Percentiles rank a stretch among this genome's conserved stretches.
These are phyloP conservation scores for Vanderwaltozyma tropicalis DNA, from an alignment of 805 yeast genomes.

Conservation along the genomic window DNA sequence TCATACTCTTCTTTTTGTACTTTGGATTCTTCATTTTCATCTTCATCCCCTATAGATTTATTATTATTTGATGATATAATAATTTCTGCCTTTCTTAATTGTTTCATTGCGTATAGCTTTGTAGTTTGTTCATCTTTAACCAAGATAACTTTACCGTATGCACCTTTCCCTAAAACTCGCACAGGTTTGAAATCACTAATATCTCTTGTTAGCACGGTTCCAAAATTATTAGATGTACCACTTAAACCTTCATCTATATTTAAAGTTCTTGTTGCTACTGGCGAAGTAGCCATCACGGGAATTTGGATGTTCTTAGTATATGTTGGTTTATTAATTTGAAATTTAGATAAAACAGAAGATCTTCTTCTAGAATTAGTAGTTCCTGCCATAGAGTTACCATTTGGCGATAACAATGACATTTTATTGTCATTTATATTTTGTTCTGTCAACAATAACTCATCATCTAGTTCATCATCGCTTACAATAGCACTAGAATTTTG, in stretches of 20 bases:
- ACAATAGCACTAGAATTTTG: constrained; percentile 1
- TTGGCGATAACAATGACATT: too few relatives aligned
- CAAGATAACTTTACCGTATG: constrained; percentile 76
- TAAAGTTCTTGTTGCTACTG: neutral
- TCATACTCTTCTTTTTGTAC: constrained; percentile 3
- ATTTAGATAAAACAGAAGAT: constrained; percentile 23
- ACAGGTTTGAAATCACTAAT: constrained; percentile 58
- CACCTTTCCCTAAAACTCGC: constrained; percentile 75
- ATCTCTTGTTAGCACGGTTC: constrained; percentile 9
- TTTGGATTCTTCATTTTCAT: constrained; percentile 1
- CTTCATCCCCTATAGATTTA: constrained; percentile 16
- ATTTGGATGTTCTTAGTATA: constrained; percentile 7
- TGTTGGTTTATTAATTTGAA: constrained; percentile 22
- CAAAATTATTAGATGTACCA: neutral
- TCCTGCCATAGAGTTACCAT: too few relatives aligned
- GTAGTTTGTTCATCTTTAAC: constrained; percentile 58
- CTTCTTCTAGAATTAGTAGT: constrained; percentile 14
- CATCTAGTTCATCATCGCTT: constrained; percentile 5
- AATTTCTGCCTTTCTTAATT: constrained; percentile 71
- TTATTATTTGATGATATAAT: constrained; percentile 34
- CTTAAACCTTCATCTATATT: neutral
- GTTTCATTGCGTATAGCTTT: constrained; percentile 75
- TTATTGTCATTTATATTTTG: too few relatives aligned
- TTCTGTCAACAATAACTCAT: neutral
- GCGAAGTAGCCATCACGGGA: constrained; percentile 1